Evolutionary conservation across 179 eudicot genomes (phyloP).

Genomic region (Gypsophila paniculata): DNA sequence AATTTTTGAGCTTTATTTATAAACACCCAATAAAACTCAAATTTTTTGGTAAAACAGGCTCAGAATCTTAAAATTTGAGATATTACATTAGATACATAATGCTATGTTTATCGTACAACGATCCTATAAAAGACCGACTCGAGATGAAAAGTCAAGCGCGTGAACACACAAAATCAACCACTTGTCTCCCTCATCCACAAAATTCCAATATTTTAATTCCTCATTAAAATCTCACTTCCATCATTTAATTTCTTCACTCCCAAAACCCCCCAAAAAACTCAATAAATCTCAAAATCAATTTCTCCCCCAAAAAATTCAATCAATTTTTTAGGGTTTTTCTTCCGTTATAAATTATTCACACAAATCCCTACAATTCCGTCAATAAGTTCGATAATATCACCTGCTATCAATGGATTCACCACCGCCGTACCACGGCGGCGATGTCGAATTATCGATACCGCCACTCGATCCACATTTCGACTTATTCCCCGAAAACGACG

Average conservation of each 20-base stretch:
- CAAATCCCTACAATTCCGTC: too few relatives aligned
- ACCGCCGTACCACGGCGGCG: constrained; percentile 1
- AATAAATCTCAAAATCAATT: too few relatives aligned
- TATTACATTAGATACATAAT: too few relatives aligned
- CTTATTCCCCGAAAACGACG: constrained; percentile 13
- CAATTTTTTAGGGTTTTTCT: neutral
- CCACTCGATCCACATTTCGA: neutral
- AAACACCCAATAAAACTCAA: too few relatives aligned
- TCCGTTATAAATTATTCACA: too few relatives aligned
- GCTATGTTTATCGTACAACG: too few relatives aligned
- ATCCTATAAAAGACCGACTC: too few relatives aligned
- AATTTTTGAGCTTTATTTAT: too few relatives aligned
- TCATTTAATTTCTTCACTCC: neutral
- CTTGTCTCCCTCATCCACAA: constrained; percentile 4
- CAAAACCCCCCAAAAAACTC: neutral
- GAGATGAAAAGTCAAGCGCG: constrained; percentile 8
- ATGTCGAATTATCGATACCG: neutral
- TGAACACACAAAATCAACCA: constrained; percentile 1
- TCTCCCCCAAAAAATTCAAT: neutral
- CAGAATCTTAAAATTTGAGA: too few relatives aligned
- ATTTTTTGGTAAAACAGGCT: too few relatives aligned
- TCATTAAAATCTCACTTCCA: neutral
- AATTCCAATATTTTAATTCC: neutral
- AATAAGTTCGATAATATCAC: too few relatives aligned
- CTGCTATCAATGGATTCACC: neutral